phyloP scores from a whole-genome alignment of 2,329 filamentous ascomycete genomes.

The Tolypocladium nubicola region DNA sequence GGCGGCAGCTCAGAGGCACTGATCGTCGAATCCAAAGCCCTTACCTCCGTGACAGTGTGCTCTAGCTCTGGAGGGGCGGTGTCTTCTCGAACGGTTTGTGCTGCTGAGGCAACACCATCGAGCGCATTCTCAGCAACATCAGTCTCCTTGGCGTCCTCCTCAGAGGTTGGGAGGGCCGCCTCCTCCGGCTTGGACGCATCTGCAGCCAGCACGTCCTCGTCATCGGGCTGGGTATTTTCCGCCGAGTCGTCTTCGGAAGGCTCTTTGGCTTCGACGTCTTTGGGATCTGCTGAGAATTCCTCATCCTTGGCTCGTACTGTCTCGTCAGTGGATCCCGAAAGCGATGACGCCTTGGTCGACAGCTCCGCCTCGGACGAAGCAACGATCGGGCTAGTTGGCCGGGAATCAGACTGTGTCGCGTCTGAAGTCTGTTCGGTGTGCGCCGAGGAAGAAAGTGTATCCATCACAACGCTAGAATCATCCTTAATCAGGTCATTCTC shows the following conservation, averaged over 20 bases:
- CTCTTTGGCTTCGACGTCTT: constrained; percentile 1
- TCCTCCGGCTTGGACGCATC: not conserved
- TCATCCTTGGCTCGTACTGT: constrained; percentile 33
- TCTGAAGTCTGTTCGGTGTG: constrained; percentile 36
- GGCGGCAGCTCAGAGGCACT: not conserved
- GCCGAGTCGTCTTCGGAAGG: not conserved
- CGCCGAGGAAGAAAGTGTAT: constrained; percentile 28
- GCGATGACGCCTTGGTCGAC: constrained; percentile 53
- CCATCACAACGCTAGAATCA: constrained; percentile 46
- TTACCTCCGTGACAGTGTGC: not conserved
- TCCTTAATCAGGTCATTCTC: constrained; percentile 29
- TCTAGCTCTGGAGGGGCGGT: not conserved
- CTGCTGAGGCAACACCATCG: not conserved
- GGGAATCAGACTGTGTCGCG: constrained; percentile 43
- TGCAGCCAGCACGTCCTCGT: not conserved
- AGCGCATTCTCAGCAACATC: not conserved
- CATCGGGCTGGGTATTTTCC: not conserved
- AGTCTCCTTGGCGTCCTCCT: not conserved
- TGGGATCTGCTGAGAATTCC: constrained; percentile 5
- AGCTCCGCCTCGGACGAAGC: constrained; percentile 43
- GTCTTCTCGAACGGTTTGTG: not conserved
- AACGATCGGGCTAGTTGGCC: constrained; percentile 43
- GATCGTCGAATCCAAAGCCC: not conserved
- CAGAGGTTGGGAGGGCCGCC: too few species aligned
- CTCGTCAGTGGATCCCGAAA: constrained; percentile 53